These are phyloP conservation scores for Pneumocystis murina DNA, from an alignment of 1,139 yeast genomes.

Conservation along the genomic window DNA sequence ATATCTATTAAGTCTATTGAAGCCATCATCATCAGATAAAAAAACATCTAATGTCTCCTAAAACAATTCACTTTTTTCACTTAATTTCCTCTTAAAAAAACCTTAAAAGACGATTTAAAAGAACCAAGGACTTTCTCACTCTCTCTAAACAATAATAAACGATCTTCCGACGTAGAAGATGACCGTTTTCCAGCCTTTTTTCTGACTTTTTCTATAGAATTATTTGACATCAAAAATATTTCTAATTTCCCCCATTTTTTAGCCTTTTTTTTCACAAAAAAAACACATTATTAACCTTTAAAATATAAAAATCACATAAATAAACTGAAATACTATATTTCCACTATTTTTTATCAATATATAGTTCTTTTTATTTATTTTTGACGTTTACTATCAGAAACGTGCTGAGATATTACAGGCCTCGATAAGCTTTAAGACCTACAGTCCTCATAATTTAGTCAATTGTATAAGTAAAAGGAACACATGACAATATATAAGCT, in stretches of 20 bases:
- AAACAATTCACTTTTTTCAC: constrained; percentile 10
- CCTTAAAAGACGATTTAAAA: background rate
- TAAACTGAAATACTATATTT: too few species aligned
- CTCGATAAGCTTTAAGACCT: too few species aligned
- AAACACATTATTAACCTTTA: too few species aligned
- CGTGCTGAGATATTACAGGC: too few species aligned
- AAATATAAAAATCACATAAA: too few species aligned
- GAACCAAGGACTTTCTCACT: background rate
- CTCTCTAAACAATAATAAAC: background rate
- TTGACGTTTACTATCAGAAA: background rate
- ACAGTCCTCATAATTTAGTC: too few species aligned
- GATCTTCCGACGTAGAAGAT: background rate
- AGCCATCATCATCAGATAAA: constrained; percentile 21
- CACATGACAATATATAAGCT: constrained; percentile 59
- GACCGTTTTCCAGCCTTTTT: background rate
- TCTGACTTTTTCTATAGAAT: background rate
- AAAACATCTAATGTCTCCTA: constrained; percentile 14
- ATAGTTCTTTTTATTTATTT: too few species aligned
- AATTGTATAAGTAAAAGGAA: too few species aligned
- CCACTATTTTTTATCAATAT: background rate
- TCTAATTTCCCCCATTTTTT: background rate
- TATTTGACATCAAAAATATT: background rate
- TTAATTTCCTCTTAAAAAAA: background rate
- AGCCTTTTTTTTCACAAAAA: background rate
- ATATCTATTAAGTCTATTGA: constrained; percentile 33